Percentiles rank a stretch among this genome's conserved stretches.
Conservation (phyloP, 2,329 filamentous ascomycete species). For the Paecilomyces fulvus region DNA sequence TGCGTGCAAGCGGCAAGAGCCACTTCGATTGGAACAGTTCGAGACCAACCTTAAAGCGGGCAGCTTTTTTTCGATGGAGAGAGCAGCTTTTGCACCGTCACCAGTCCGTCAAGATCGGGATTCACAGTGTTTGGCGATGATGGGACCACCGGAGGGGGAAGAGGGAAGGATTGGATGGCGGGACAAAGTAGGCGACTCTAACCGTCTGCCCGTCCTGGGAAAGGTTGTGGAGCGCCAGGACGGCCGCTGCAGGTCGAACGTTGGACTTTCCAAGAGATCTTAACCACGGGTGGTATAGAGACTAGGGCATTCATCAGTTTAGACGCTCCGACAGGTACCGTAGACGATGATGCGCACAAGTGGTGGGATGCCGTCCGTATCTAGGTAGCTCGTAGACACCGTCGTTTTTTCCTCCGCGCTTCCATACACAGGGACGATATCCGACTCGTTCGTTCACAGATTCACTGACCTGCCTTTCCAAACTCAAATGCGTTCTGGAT, state of each 20-base stretch:
- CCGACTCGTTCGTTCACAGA: background rate
- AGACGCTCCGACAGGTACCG: slow-evolving; percentile 24
- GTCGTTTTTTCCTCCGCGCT: background rate
- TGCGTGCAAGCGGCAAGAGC: slow-evolving; percentile 23
- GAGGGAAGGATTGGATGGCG: background rate
- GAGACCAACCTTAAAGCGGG: slow-evolving; percentile 15
- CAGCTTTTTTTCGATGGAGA: background rate
- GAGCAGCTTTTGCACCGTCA: background rate
- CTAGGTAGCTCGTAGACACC: background rate
- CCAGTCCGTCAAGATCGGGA: background rate
- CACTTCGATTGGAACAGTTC: slow-evolving; percentile 19
- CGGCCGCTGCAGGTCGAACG: slow-evolving; percentile 7
- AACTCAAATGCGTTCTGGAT: background rate
- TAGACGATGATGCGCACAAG: slow-evolving; percentile 25
- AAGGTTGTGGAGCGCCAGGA: slow-evolving; percentile 3
- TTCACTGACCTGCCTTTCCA: background rate
- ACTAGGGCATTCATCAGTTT: slow-evolving; percentile 18
- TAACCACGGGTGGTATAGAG: slow-evolving; percentile 23
- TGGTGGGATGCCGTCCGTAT: background rate
- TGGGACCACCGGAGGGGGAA: background rate
- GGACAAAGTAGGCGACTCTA: background rate
- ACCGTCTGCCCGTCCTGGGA: background rate
- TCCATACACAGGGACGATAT: background rate
- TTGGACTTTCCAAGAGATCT: slow-evolving; percentile 4
- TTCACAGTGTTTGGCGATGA: background rate